Evolutionary conservation across 2,329 filamentous ascomycete genomes (phyloP).

Genomic region (Teratosphaeria pseudoeucalypti): DNA sequence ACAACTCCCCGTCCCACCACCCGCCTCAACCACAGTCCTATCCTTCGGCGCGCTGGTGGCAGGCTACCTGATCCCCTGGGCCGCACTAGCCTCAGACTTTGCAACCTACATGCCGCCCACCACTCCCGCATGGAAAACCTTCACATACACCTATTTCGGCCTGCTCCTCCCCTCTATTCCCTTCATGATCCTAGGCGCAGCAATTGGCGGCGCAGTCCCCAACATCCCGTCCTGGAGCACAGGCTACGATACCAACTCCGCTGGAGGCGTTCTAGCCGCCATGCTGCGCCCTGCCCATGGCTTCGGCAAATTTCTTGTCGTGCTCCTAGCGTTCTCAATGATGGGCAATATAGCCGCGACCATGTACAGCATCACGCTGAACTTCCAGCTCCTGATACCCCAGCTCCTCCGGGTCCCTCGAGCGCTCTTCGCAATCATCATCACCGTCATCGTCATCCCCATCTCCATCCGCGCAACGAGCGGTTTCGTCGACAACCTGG

Average conservation of each 20-base stretch:
- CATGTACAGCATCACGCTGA: slow-evolving; percentile 36
- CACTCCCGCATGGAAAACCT: slow-evolving; percentile 28
- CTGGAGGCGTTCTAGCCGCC: slow-evolving; percentile 31
- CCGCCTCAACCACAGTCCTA: neutral
- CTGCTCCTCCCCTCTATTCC: slow-evolving; percentile 25
- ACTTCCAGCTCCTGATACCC: slow-evolving; percentile 28
- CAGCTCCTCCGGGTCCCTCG: slow-evolving; percentile 28
- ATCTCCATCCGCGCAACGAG: slow-evolving; percentile 35
- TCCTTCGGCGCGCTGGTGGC: neutral
- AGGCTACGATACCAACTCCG: slow-evolving; percentile 28
- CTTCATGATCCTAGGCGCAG: slow-evolving; percentile 31
- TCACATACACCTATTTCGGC: slow-evolving; percentile 29
- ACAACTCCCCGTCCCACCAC: neutral
- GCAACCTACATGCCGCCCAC: slow-evolving; percentile 34
- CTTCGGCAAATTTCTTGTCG: slow-evolving; percentile 35
- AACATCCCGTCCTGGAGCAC: slow-evolving; percentile 20
- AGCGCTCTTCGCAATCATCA: slow-evolving; percentile 33
- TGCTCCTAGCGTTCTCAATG: slow-evolving; percentile 32
- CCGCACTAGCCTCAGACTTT: slow-evolving; percentile 30
- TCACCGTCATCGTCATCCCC: slow-evolving; percentile 32
- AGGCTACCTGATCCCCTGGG: slow-evolving; percentile 43
- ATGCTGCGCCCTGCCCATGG: slow-evolving; percentile 31
- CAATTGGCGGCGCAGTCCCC: slow-evolving; percentile 30
- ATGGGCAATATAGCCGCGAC: slow-evolving; percentile 37
- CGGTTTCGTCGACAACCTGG: slow-evolving; percentile 33